Evolutionary conservation across 768 basidiomycete species (phyloP).

Genomic region (Podaxis rugospora): DNA sequence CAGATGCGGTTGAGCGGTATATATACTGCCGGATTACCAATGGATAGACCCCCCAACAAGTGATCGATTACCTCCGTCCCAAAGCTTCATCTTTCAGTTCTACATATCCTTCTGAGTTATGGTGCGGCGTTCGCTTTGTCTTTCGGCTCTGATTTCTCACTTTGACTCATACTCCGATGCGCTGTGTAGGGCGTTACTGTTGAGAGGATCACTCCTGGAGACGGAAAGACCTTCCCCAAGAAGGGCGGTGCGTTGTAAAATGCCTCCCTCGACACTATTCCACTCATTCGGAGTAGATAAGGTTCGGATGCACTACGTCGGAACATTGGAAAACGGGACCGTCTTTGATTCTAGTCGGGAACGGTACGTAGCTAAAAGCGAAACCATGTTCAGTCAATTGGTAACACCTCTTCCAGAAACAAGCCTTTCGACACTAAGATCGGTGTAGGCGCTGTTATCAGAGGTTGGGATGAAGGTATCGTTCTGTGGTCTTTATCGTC

Average conservation of each 20-base stretch:
- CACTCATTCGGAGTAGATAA: conserved; percentile 38
- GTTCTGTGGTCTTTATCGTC: background rate
- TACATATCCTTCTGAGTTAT: background rate
- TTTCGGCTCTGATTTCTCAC: background rate
- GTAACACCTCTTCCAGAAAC: conserved; percentile 31
- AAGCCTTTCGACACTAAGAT: conserved; percentile 65
- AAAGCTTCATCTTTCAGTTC: background rate
- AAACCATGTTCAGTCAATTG: background rate
- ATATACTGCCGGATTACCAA: background rate
- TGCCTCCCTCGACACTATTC: background rate
- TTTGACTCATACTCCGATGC: background rate
- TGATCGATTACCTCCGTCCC: conserved; percentile 1
- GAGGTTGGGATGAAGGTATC: conserved; percentile 86
- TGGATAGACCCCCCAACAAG: background rate
- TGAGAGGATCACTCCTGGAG: conserved; percentile 52
- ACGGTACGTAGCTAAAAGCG: conserved; percentile 42
- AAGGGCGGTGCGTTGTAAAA: conserved; percentile 53
- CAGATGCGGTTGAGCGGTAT: background rate
- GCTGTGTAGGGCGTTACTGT: conserved; percentile 64
- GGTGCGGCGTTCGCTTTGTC: conserved; percentile 3
- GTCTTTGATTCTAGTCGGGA: conserved; percentile 76
- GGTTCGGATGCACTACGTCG: conserved; percentile 78
- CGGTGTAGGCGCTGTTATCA: conserved; percentile 80
- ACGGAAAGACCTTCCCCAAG: conserved; percentile 62
- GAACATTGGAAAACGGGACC: conserved; percentile 57